Base-by-base conservation (phyloP, 768 basidiomycete genomes). In the Leccinum longicurvipes region DNA sequence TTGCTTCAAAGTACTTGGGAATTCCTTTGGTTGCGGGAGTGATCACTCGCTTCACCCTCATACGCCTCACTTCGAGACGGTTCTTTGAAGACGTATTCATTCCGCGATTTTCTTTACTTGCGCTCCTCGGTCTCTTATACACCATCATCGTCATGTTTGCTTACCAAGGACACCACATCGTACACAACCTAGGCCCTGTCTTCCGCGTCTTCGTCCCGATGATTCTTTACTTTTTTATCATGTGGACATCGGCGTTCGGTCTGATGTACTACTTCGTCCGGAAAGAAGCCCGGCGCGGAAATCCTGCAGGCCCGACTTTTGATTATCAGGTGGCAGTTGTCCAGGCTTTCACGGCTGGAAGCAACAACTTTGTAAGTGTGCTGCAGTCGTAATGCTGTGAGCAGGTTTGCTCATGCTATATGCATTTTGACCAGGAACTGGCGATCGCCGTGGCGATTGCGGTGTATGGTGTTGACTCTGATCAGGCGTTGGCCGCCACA, bases 391-490 rank as follows among this genome's bases (percentile, higher is more conserved):
- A n/a, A 7, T 28, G 14, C 6, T 31, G 17, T 12, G 46, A 27
- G 5, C 7, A 2, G 17, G 19, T 41, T 19, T 12, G 6, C 39
- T 19, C 39, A 41, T 41, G 24, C 39, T 36, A 27, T 1, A 25
- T 28, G 49, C 36, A 9, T n/a, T n/a, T 45, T 17, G 27, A 57
- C 11, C 64, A 87, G 80, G 89, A 93, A 73, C 78, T 93, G 0
- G 89, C 91, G 0, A 93, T 93, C 51, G 91, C 92, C 0, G 85
- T 93, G 1, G 79, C 85, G 3, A 86, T 91, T 41, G 85, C 88
- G 0, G 82, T 86, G 0, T 93, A 85, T 69, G 91, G 92, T 3
- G 82, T 87, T 6, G 78, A 83, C 6, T 90, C 88, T 0, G 83
- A 87, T 53, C 85, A 93, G 71, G 90, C 88, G 0, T 75, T 93